Conservation (phyloP, 257 asterid species). For the Ballota nigra region DNA sequence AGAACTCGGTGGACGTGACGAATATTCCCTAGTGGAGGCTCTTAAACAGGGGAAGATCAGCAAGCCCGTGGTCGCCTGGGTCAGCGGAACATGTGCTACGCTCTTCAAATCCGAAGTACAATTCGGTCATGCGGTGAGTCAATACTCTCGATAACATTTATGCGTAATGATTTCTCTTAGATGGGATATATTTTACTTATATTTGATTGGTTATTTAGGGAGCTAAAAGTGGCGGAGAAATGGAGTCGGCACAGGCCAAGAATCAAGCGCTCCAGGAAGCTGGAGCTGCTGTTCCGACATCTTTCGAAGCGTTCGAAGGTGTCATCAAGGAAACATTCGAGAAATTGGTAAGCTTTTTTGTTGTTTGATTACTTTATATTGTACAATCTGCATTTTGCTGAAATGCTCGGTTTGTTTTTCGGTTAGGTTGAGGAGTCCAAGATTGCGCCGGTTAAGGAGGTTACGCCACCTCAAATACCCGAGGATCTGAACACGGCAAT, state of each 20-base stretch:
- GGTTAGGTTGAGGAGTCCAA: slow-evolving; percentile 64
- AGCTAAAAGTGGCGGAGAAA: slow-evolving; percentile 97
- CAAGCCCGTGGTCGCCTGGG: slow-evolving; percentile 98
- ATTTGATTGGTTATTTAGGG: slow-evolving; percentile 45
- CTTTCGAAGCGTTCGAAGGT: slow-evolving; percentile 84
- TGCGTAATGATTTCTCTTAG: background rate
- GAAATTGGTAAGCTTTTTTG: slow-evolving; percentile 55
- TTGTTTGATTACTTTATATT: background rate
- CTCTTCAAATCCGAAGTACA: slow-evolving; percentile 98
- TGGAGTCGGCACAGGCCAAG: slow-evolving; percentile 99
- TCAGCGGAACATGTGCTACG: slow-evolving; percentile 95
- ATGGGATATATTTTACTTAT: background rate
- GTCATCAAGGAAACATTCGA: slow-evolving; percentile 70
- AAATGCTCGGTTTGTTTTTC: slow-evolving; percentile 18
- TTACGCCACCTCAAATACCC: slow-evolving; percentile 89
- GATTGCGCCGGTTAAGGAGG: slow-evolving; percentile 76
- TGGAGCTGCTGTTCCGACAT: slow-evolving; percentile 90
- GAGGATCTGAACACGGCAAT: slow-evolving; percentile 90
- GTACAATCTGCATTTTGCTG: background rate
- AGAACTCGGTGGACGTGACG: slow-evolving; percentile 98
- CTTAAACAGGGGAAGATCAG: slow-evolving; percentile 87
- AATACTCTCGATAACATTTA: slow-evolving; percentile 9
- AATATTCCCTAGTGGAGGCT: slow-evolving; percentile 95
- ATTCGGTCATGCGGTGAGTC: slow-evolving; percentile 97
- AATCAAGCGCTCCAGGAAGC: slow-evolving; percentile 88